Evolutionary conservation across 257 asterid genomes (phyloP), one percentile per base, ranked within the genome.

Genomic region (Ballota nigra): DNA sequence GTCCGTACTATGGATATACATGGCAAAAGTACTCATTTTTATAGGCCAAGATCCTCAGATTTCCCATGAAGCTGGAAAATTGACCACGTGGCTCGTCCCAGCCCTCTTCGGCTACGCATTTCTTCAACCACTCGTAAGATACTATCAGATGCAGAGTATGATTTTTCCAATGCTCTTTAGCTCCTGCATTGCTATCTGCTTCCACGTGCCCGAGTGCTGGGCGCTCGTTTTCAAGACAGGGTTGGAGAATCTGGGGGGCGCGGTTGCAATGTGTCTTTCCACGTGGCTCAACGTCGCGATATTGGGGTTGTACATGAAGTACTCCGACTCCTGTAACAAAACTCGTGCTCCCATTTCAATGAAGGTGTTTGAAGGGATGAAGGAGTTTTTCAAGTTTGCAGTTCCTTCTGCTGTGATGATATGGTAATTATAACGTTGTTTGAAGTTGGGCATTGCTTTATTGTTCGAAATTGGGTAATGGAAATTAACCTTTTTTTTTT

Each of bases 21-120:
- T 86, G 81, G 92, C 84, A 4, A 80, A 43, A 31, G 0, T 93
- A 23, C 90, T 93, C 36, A 38, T 68, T 7, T 77, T 83, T 10
- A 18, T 83, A 1, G 92, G 96, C 53, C 98, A 92, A 85, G 96
- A 90, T 71, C 97, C 96, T 63, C 66, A 78, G 49, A 93, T 88
- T 72, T 89, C 97, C 2, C 79, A 26, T 2, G 96, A 90, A 76
- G 92, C 96, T 9, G 98, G 98, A 59, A 88, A 68, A 23, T 93
- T 86, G 73, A 31, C 71, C 4, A 75, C 57, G 33, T 87, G 95
- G 89, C 84, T 90, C 6, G 41, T 91, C n/a, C 98, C 96, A 0
- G 83, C 96, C 0, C 86, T 91, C 7, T 88, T 87, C 31, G 92
- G 86, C 63, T 85, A 82, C 11, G 89, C 95, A 1, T 51, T 69